phyloP scores from a whole-genome alignment of 2,329 filamentous ascomycete species.

The Exophiala sp. region DNA sequence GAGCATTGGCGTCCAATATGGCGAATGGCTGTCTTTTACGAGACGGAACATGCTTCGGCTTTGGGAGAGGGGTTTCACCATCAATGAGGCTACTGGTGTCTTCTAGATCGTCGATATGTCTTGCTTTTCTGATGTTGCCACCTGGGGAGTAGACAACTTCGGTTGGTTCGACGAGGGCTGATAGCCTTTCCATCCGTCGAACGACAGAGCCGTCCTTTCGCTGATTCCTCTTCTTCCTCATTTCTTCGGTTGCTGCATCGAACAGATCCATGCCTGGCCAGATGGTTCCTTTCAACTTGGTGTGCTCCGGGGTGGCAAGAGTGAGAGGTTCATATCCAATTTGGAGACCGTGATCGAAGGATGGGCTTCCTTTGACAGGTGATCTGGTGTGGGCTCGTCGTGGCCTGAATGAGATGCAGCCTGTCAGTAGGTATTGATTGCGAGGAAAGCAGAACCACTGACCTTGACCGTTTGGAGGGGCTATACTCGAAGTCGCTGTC shows the following conservation, averaged over 20 bases:
- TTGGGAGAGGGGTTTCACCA: conserved; percentile 41
- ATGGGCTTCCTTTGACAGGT: conserved; percentile 5
- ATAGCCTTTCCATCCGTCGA: conserved; percentile 46
- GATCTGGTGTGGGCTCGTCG: conserved; percentile 5
- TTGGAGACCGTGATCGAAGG: conserved; percentile 8
- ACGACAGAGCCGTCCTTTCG: conserved; percentile 48
- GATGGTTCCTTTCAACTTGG: conserved; percentile 45
- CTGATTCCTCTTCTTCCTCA: conserved; percentile 49
- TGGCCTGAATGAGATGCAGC: conserved; percentile 7
- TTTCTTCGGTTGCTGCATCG: conserved; percentile 48
- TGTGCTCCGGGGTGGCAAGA: conserved; percentile 31
- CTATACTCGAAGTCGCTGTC: conserved; percentile 25
- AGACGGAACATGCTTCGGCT: conserved; percentile 32
- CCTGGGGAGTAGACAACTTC: conserved; percentile 47
- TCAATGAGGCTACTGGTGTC: conserved; percentile 47
- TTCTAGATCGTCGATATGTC: conserved; percentile 47
- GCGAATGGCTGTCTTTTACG: conserved; percentile 35
- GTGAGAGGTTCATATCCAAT: conserved; percentile 3
- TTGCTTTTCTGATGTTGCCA: conserved; percentile 41
- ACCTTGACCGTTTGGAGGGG: conserved; percentile 21
- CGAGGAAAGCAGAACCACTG: neutral
- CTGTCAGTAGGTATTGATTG: neutral
- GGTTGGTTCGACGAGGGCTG: conserved; percentile 43
- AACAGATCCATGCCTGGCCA: conserved; percentile 54
- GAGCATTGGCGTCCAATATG: conserved; percentile 35